Evolutionary conservation across 2,329 filamentous ascomycete genomes (phyloP), one percentile per base, ranked within the genome.

Genomic region (Elsinoe necatrix): DNA sequence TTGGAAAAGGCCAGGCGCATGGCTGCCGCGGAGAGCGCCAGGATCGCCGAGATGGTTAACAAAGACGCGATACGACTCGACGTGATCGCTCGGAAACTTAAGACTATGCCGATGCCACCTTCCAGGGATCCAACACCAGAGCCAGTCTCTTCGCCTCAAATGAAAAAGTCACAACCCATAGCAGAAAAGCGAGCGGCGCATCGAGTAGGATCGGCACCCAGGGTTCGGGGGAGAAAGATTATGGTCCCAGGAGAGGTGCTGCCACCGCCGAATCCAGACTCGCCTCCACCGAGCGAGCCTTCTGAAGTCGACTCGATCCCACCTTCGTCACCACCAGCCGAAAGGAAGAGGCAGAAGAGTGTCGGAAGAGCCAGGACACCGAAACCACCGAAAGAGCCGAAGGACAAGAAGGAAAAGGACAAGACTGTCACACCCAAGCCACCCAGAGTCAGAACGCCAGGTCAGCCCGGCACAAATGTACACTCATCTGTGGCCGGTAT

Each of bases 61-160:
- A 63, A 65, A 37, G 68, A 71, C 56, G 74, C 77, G 61, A 77
- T 77, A 61, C 76, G 81, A 47, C 68, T 85, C 50, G 76, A 75
- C 52, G 77, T 78, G 57, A 84, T 85, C 63, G 79, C 77, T 57
- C 75, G 77, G 63, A 85, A 84, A 69, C 75, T 85, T 18, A 76
- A 82, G 59, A 77, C 79, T 9, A 75, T 84, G 48, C 81, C 82
- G 1, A 76, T 80, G 66, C 82, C 80, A 16, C 77, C 80, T 2
- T 82, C 79, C 18, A 75, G 79, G 61, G 82, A 84, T 62, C 79
- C 81, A n/a, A 81, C 80, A 1, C 80, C 69, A 1, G 62, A 64
- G 11, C 52, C 60, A n/a, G 56, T 54, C 9, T 45, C 62, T 16
- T 74, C 73, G 25, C 72, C 73, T 3, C 59, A 61, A 6, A 34